Conservation (phyloP, 2,329 filamentous ascomycete species). For the Colletotrichum godetiae region DNA sequence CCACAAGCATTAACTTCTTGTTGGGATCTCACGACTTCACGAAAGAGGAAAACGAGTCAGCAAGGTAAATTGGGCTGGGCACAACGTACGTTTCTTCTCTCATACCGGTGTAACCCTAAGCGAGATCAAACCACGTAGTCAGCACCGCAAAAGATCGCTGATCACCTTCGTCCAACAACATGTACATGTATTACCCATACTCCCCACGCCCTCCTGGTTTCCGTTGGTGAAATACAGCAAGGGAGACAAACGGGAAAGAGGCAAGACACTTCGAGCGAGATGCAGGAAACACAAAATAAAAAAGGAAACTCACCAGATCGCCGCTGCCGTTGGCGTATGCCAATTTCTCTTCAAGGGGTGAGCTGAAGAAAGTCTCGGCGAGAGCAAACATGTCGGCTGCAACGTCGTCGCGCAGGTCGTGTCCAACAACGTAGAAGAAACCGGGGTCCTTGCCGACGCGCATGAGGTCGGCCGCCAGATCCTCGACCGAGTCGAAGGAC, state of each 20-base stretch:
- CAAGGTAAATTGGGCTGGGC: neutral
- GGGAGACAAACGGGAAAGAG: neutral
- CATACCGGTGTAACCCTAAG: slow-evolving; percentile 35
- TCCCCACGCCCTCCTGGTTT: neutral
- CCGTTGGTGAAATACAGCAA: neutral
- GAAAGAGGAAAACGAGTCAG: neutral
- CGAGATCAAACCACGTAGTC: neutral
- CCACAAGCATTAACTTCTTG: neutral
- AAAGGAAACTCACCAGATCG: slow-evolving; percentile 27
- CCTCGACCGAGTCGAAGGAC: slow-evolving; percentile 14
- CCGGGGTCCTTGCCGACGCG: slow-evolving; percentile 36
- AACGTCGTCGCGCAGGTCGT: slow-evolving; percentile 29
- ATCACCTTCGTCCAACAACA: neutral
- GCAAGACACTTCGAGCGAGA: neutral
- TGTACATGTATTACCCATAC: neutral
- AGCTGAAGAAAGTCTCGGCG: slow-evolving; percentile 29
- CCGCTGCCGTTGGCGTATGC: slow-evolving; percentile 30
- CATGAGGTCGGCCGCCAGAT: slow-evolving; percentile 32
- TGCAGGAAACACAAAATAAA: neutral
- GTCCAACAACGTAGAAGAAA: slow-evolving; percentile 36
- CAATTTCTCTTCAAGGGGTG: slow-evolving; percentile 17
- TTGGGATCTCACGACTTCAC: neutral
- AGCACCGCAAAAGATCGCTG: neutral
- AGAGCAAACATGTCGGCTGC: slow-evolving; percentile 29
- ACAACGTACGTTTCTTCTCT: slow-evolving; percentile 35